These are phyloP conservation scores for Cercospora sp. DNA, from an alignment of 2,329 filamentous ascomycete species.

Conservation along the genomic window DNA sequence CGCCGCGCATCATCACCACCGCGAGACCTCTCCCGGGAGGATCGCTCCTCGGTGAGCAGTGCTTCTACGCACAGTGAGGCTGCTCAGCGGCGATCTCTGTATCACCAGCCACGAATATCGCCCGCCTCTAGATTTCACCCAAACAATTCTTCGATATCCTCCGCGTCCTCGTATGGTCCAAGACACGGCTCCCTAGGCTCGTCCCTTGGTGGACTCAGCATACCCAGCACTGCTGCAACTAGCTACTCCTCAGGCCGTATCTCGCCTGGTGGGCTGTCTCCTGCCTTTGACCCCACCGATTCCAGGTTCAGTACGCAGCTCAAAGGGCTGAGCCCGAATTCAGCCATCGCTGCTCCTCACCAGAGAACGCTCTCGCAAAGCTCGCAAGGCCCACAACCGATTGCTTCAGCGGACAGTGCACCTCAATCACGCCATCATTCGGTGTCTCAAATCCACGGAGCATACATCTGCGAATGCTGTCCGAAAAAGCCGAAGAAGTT, in stretches of 20 bases:
- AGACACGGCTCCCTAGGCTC: slow-evolving; percentile 65
- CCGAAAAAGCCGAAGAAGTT: slow-evolving; percentile 98
- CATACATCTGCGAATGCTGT: slow-evolving; percentile 86
- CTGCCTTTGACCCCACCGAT: slow-evolving; percentile 54
- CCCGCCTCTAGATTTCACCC: slow-evolving; percentile 57
- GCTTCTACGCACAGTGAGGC: slow-evolving; percentile 50
- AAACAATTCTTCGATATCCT: slow-evolving; percentile 63
- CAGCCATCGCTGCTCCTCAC: slow-evolving; percentile 43
- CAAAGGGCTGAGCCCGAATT: slow-evolving; percentile 46
- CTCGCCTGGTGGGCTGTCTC: slow-evolving; percentile 62
- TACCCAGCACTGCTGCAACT: slow-evolving; percentile 62
- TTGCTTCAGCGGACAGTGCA: slow-evolving; percentile 50
- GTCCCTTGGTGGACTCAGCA: slow-evolving; percentile 57
- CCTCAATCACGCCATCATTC: slow-evolving; percentile 52
- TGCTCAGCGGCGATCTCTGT: slow-evolving; percentile 56
- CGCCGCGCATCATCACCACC: slow-evolving; percentile 66
- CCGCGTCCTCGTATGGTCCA: slow-evolving; percentile 62
- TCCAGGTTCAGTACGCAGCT: slow-evolving; percentile 57
- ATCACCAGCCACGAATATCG: slow-evolving; percentile 58
- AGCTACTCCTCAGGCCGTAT: slow-evolving; percentile 63
- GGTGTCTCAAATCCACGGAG: slow-evolving; percentile 56
- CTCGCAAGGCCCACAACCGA: slow-evolving; percentile 37
- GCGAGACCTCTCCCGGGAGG: slow-evolving; percentile 54
- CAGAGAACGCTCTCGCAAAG: slow-evolving; percentile 47
- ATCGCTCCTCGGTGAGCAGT: slow-evolving; percentile 48